Conservation (phyloP, 1,284 basidiomycete species). For the Cutaneotrichosporon daszewskae region DNA sequence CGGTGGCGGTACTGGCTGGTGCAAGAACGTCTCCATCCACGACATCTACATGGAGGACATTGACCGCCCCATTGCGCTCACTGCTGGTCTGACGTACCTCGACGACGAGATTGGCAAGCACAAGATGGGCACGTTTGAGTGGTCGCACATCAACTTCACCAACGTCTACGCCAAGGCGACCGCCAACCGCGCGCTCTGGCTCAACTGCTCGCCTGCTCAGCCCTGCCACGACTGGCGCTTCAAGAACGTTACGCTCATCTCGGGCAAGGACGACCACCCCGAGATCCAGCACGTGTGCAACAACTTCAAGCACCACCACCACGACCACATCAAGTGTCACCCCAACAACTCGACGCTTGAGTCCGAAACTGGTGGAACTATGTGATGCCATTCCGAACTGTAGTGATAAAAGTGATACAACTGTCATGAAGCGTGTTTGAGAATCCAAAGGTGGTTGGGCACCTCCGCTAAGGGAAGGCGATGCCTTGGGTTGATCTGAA, state of each 20-base stretch:
- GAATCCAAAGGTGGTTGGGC: conserved; percentile 78
- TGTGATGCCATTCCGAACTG: too few relatives aligned
- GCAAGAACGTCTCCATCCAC: conserved; percentile 53
- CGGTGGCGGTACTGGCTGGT: conserved; percentile 57
- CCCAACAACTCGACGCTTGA: conserved; percentile 21
- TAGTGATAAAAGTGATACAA: background rate
- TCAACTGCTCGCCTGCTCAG: conserved; percentile 26
- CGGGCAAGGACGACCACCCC: conserved; percentile 23
- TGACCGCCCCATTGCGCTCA: conserved; percentile 23
- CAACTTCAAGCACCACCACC: conserved; percentile 21
- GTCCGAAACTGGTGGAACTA: conserved; percentile 17
- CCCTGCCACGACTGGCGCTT: conserved; percentile 30
- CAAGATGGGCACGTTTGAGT: conserved; percentile 23
- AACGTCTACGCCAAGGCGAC: conserved; percentile 25
- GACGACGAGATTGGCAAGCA: conserved; percentile 9
- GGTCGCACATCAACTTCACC: conserved; percentile 28
- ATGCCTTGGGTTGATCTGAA: conserved; percentile 72
- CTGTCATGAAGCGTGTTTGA: background rate
- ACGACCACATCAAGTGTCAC: conserved; percentile 21
- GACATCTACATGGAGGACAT: conserved; percentile 47
- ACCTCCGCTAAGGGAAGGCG: conserved; percentile 73
- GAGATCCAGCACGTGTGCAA: conserved; percentile 31
- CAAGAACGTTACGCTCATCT: conserved; percentile 20
- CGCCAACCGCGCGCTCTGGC: conserved; percentile 25
- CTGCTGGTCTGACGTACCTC: conserved; percentile 14